Base-by-base conservation (phyloP, 352 stramenopile genomes). In the Globisporangium uncinulatum region DNA sequence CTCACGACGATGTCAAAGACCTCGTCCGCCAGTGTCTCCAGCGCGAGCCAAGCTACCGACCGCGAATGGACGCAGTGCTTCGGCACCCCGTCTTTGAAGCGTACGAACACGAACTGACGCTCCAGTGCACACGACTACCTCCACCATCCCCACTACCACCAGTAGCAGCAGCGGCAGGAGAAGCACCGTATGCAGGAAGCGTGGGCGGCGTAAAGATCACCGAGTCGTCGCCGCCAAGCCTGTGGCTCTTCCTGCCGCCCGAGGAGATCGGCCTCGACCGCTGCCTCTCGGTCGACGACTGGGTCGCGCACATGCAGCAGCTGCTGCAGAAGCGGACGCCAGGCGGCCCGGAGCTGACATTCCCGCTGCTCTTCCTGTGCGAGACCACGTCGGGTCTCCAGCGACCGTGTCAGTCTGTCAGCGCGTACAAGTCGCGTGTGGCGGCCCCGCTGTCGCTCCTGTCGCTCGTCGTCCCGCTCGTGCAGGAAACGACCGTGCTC, bases 401-500 rank as follows among this genome's bases (percentile, higher is more conserved):
- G 48, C 70, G 62, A 19, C 58, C n/a, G 10, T 71, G 34, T 31
- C 64, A 46, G 31, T 56, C 51, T 11, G 68, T 57, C 0, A 63
- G 67, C 0, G 50, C 52, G 8, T 56, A 67, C 41, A 71, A 76
- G 54, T 61, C 51, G 5, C 63, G 63, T 1, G 19, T 71, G 3
- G 61, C 54, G 6, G 69, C 86, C 0, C 63, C 79, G 1, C 60
- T 62, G 5, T 86, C 74, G 11, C 58, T 87, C 44, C 58, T 89
- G n/a, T 64, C 74, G 13, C 63, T 89, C 1, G 70, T 80, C 41
- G 74, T 81, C 66, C 76, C 79, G 6, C 63, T 89, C 0, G 75
- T 87, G 1, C 73, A 84, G 57, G 79, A 89, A 59, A 76, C 79
- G 5, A 87, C 71, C 48, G 49, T 89, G 4, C 83, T 89, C 29